Evolutionary conservation across 805 yeast species (phyloP).

Genomic region (Ogataea ramenticola): DNA sequence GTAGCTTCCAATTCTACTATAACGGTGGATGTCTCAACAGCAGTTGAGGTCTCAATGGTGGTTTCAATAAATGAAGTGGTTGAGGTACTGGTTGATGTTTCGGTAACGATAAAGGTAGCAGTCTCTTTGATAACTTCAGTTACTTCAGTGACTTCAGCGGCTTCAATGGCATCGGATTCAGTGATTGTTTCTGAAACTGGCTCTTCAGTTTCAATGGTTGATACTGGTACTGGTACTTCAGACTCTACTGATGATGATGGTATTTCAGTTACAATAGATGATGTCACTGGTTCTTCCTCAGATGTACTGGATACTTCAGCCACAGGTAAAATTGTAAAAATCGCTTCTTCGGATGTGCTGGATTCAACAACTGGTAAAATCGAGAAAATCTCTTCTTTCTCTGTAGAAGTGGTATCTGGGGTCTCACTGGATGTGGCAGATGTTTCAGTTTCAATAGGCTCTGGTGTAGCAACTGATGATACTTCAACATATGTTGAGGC

Average conservation of each 20-base stretch:
- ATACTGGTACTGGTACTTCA: not conserved
- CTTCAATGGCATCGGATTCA: not conserved
- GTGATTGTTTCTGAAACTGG: conserved; percentile 1
- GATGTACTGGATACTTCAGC: no score
- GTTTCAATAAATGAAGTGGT: not conserved
- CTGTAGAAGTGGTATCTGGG: no score
- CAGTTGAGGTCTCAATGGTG: not conserved
- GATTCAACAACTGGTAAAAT: no score
- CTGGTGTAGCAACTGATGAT: not conserved
- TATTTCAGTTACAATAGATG: not conserved
- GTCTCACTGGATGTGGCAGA: no score
- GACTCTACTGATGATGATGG: not conserved
- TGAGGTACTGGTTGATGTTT: not conserved
- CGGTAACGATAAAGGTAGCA: not conserved
- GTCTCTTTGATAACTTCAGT: conserved; percentile 4
- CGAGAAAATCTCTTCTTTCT: no score
- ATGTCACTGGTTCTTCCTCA: no score
- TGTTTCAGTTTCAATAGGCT: no score
- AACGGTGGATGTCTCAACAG: not conserved
- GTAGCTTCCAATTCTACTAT: not conserved
- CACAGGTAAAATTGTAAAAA: no score
- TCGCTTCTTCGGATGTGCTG: no score
- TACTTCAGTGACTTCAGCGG: conserved; percentile 2
- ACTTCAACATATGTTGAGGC: no score
- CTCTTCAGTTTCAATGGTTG: not conserved